phyloP scores from a whole-genome alignment of 345 rosid genomes.

The Cardamine chenopodiifolia region DNA sequence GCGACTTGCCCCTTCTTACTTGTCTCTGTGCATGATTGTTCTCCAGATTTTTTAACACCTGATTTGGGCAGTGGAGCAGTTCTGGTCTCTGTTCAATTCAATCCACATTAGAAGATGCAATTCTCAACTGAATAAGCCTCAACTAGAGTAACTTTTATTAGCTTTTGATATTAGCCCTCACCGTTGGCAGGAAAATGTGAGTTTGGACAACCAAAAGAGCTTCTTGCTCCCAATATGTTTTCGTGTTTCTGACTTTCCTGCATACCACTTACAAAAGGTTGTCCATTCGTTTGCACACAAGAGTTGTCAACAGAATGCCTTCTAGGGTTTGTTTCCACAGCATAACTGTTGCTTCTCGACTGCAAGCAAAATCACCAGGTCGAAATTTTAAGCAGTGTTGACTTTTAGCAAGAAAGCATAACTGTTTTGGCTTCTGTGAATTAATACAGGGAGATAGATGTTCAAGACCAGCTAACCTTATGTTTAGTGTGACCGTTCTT shows the following conservation, averaged over 20 bases:
- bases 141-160: constrained; percentile 13
- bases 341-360: constrained; percentile 46
- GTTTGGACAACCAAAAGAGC: constrained; percentile 41
- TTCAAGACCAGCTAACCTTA: constrained; percentile 46
- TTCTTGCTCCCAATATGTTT: constrained; percentile 44
- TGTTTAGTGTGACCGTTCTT: constrained; percentile 48
- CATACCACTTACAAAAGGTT: constrained; percentile 36
- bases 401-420: constrained; percentile 7
- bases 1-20: constrained; percentile 48
- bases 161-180: constrained; percentile 26
- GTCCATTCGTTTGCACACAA: constrained; percentile 41
- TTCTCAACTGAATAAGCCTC: neutral
- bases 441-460: neutral
- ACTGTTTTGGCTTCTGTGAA: neutral
- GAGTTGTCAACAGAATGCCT: constrained; percentile 46
- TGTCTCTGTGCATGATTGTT: constrained; percentile 45
- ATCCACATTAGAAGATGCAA: constrained; percentile 28
- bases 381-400: constrained; percentile 10
- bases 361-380: constrained; percentile 41
- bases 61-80: constrained; percentile 46
- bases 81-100: constrained; percentile 38
- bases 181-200: constrained; percentile 36
- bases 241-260: constrained; percentile 44
- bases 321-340: constrained; percentile 46
- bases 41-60: constrained; percentile 41